phyloP scores from a whole-genome alignment of 139 green algal genomes.

The Tetradesmus lagerheimii region DNA sequence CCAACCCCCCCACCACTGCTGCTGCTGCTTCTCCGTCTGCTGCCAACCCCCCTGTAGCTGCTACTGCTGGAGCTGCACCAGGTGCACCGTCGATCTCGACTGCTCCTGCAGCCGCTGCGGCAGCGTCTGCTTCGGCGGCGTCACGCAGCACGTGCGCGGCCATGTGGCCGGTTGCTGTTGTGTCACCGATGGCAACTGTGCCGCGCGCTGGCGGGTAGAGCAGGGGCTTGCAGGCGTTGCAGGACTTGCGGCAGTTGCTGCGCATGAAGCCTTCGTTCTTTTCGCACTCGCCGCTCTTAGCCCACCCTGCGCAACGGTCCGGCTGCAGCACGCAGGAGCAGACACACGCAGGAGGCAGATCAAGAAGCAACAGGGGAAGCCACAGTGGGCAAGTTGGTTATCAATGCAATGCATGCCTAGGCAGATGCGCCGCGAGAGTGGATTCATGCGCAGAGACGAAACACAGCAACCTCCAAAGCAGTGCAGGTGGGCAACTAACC shows the following conservation, averaged over 20 bases:
- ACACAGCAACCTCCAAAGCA: too few species aligned
- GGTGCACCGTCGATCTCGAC: neutral
- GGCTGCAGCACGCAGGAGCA: neutral
- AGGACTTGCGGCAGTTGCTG: conserved; percentile 58
- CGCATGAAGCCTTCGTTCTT: conserved; percentile 66
- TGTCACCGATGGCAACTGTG: neutral
- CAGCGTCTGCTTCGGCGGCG: neutral
- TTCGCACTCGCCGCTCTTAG: conserved; percentile 54
- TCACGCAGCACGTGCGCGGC: neutral
- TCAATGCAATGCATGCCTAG: too few species aligned
- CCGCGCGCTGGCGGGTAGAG: neutral
- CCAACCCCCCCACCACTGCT: neutral
- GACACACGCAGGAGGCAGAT: neutral
- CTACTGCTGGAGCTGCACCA: neutral
- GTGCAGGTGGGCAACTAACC: too few species aligned
- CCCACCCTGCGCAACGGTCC: conserved; percentile 57
- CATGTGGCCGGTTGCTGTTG: neutral
- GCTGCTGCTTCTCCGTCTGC: conserved; percentile 2
- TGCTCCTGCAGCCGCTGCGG: conserved; percentile 12
- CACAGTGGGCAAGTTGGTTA: too few species aligned
- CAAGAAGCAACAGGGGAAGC: too few species aligned
- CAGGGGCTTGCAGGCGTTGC: conserved; percentile 45
- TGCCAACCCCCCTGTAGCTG: neutral
- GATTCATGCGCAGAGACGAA: too few species aligned
- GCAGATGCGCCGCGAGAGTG: too few species aligned